Base-by-base conservation (phyloP, 169 alveolate genomes). In the Eimeria falciformis region DNA sequence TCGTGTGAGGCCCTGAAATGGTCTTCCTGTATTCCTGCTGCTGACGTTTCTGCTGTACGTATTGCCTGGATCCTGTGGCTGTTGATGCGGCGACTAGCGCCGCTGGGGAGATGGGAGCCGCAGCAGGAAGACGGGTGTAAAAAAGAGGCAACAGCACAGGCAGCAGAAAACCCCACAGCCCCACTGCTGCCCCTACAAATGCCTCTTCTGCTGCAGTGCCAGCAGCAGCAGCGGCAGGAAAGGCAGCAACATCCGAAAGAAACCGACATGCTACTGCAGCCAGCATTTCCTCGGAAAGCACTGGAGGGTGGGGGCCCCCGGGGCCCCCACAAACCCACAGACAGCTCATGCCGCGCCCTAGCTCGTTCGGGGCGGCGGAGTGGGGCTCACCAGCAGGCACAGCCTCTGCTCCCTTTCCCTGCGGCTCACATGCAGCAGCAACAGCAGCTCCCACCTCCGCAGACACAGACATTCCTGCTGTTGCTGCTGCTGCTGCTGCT, bases 141-240 rank as follows among this genome's bases (percentile, higher is more conserved):
- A 75, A 29, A 21, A 45, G 4, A 5, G 85, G 85, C 85, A 75
- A 65, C 27, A 75, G 85, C 12, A 75, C 46, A 7, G 85, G 85
- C 85, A 75, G n/a, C 3, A 75, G 43, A 21, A 65, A 65, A 6
- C 85, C 85, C 85, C 85, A 75, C 11, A 46, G n/a, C 4, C 46
- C 46, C 43, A 75, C n/a, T 2, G 66, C 85, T 7, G 66, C 12
- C 23, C 43, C 85, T n/a, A 75, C 65, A 43, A 75, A 7, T 6
- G 83, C 83, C 17, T 46, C 46, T 6, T 46, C 43, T 25, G 40
- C 85, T 45, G 85, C 85, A 43, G 83, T 3, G 3, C 11, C 62
- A 50, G 62, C 83, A 73, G 83, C 83, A 62, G 25, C 25, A n/a
- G 73, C 73, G 43, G 83, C 58, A 43, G 83, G 62, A 25, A 37